phyloP scores from a whole-genome alignment of 148 eudicot species.

The Amaranthus palmeri region DNA sequence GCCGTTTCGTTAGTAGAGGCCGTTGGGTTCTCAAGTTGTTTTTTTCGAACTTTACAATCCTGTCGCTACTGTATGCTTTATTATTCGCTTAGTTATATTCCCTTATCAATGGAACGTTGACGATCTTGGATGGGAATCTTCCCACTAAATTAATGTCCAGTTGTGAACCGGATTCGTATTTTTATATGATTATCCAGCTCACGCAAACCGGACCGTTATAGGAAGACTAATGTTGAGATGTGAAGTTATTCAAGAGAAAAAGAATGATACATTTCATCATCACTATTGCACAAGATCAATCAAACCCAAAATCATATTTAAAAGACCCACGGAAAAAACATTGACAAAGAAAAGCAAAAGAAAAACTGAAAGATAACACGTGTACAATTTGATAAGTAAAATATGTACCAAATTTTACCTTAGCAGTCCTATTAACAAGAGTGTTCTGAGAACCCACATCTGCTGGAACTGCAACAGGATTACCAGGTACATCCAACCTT shows the following conservation, averaged over 20 bases:
- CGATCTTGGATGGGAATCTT: too few species aligned
- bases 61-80: too few species aligned
- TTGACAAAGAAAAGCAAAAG: background rate
- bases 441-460: constrained; percentile 36
- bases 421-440: constrained; percentile 30
- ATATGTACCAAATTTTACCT: constrained; percentile 38
- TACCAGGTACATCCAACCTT: constrained; percentile 26
- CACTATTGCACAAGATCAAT: background rate
- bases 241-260: background rate
- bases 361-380: background rate
- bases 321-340: background rate
- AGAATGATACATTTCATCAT: constrained; percentile 3
- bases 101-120: too few species aligned
- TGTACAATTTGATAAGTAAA: background rate
- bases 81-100: too few species aligned
- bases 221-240: background rate
- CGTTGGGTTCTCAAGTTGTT: too few species aligned
- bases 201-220: too few species aligned
- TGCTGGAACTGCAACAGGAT: constrained; percentile 33
- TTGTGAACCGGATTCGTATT: too few species aligned
- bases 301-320: background rate
- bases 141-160: too few species aligned
- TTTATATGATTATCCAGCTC: too few species aligned
- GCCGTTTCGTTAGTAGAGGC: too few species aligned
- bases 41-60: too few species aligned